These are phyloP conservation scores for Musa acuminata DNA, from an alignment of 176 grass and related monocot genomes.

Conservation along the genomic window DNA sequence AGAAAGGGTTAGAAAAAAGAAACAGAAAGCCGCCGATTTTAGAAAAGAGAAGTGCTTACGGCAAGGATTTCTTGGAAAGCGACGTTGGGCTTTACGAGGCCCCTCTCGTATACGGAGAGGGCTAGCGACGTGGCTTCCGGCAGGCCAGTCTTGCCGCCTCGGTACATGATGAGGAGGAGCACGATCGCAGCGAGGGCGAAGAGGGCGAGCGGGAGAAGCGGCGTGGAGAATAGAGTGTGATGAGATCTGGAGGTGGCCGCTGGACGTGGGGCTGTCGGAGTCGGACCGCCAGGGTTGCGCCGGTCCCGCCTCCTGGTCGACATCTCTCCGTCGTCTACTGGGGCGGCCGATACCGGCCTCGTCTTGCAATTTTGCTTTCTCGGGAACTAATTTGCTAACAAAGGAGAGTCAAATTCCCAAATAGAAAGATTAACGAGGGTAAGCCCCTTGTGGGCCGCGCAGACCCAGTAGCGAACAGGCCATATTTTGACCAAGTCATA, in stretches of 20 bases:
- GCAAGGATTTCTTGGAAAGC: slow-evolving; percentile 53
- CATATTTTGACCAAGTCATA: too few species aligned
- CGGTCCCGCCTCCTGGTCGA: slow-evolving; percentile 58
- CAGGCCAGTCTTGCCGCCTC: slow-evolving; percentile 19
- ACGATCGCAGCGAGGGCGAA: slow-evolving; percentile 26
- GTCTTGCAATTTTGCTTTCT: too few species aligned
- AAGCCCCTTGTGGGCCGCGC: too few species aligned
- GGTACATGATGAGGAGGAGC: slow-evolving; percentile 41
- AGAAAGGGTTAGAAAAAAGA: not conserved
- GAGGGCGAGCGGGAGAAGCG: slow-evolving; percentile 17
- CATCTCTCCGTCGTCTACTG: slow-evolving; percentile 21
- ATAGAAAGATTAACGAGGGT: too few species aligned
- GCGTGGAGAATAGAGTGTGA: slow-evolving; percentile 1
- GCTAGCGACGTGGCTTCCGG: not conserved
- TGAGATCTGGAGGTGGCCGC: slow-evolving; percentile 2
- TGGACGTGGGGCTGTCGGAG: not conserved
- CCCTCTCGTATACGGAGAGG: slow-evolving; percentile 54
- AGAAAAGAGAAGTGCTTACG: slow-evolving; percentile 27
- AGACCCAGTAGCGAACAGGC: too few species aligned
- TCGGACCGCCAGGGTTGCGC: slow-evolving; percentile 26
- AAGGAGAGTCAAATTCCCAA: too few species aligned
- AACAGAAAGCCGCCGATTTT: not conserved
- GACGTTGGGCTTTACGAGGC: slow-evolving; percentile 50
- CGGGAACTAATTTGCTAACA: too few species aligned
- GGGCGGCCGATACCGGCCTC: too few species aligned